Percentiles rank a stretch among this genome's conserved stretches.
Conservation (phyloP, 164 flowering plant species). For the Aristolochia californica region DNA sequence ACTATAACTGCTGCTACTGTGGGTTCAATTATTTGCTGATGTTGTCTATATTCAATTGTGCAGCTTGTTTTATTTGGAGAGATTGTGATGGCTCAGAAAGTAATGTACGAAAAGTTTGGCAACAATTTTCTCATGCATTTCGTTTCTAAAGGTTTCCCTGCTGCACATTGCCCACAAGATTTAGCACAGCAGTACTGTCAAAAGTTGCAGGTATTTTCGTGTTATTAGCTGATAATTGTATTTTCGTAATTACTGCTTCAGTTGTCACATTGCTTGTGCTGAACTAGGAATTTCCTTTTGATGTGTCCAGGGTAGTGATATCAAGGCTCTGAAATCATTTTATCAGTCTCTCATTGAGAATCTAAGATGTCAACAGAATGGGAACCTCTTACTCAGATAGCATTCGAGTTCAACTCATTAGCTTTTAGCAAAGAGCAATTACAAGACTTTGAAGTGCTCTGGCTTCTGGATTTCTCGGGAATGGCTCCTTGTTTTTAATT, state of each 20-base stretch:
- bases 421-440: background rate
- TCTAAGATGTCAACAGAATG: conserved; percentile 70
- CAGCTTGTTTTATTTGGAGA: conserved; percentile 90
- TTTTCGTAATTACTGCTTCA: no score
- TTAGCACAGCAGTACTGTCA: conserved; percentile 73
- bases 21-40: no score
- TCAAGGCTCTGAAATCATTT: conserved; percentile 59
- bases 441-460: background rate
- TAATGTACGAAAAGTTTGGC: conserved; percentile 96
- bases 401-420: conserved; percentile 13
- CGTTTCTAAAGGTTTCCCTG: conserved; percentile 52
- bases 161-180: conserved; percentile 70
- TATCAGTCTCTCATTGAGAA: conserved; percentile 77
- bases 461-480: background rate
- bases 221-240: no score
- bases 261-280: no score
- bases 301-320: conserved; percentile 55
- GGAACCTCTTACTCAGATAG: conserved; percentile 88
- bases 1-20: no score
- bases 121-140: conserved; percentile 64
- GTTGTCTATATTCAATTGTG: conserved; percentile 2
- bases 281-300: no score
- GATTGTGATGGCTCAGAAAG: conserved; percentile 79
- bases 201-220: conserved; percentile 65
- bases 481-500: background rate